Conservation (phyloP, 331 rosid species). For the Dryas integrifolia region DNA sequence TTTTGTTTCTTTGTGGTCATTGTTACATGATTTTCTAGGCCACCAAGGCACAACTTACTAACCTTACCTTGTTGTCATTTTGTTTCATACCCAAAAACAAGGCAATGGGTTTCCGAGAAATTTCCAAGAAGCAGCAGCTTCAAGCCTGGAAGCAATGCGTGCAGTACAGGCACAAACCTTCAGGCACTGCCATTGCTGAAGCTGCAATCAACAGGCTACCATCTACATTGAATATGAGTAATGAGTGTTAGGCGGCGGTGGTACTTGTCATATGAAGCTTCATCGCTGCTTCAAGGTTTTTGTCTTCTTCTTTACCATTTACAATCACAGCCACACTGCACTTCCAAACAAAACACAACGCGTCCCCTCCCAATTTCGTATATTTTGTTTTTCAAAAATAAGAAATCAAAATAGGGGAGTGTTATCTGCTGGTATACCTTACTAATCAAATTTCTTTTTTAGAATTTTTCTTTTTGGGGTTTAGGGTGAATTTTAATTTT, state of each 20-base stretch:
- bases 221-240: neutral
- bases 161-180: neutral
- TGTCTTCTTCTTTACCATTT: constrained; percentile 1
- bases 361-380: neutral
- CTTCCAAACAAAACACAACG: neutral
- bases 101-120: constrained; percentile 33
- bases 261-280: constrained; percentile 40
- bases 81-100: constrained; percentile 7
- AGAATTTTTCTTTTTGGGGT: too few relatives aligned
- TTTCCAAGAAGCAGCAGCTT: constrained; percentile 38
- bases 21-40: neutral
- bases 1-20: neutral
- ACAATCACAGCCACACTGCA: neutral
- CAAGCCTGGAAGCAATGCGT: neutral
- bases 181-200: neutral
- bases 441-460: too few relatives aligned
- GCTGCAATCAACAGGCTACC: neutral
- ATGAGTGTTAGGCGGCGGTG: neutral
- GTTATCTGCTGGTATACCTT: too few relatives aligned
- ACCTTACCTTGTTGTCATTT: neutral
- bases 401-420: too few relatives aligned
- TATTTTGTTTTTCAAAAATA: too few relatives aligned
- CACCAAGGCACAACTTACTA: neutral
- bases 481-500: too few relatives aligned
- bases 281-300: constrained; percentile 38